These are phyloP conservation scores for Erodium texanum DNA, from an alignment of 441 rosid species.

Conservation along the genomic window DNA sequence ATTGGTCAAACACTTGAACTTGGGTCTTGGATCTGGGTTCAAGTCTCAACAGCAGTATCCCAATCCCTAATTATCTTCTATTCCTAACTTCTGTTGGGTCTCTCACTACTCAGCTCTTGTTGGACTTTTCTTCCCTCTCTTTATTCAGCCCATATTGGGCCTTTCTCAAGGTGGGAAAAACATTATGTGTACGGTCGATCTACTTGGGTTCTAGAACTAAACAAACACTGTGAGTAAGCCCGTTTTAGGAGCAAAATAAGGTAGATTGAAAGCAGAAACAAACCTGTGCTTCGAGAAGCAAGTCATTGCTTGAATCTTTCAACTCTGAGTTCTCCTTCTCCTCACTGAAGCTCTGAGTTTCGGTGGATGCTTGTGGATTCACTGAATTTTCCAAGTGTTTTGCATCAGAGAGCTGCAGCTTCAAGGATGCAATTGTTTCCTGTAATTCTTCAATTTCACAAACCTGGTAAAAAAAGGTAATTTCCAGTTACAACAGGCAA, in stretches of 20 bases:
- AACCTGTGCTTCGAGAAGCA: conserved; percentile 49
- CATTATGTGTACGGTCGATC: no score
- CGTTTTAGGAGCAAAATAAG: background rate
- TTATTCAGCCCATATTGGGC: no score
- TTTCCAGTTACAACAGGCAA: conserved; percentile 22
- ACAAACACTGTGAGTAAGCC: background rate
- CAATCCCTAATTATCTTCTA: no score
- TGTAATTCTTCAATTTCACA: conserved; percentile 66
- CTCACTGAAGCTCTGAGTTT: conserved; percentile 26
- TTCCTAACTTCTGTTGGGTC: no score
- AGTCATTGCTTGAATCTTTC: conserved; percentile 30
- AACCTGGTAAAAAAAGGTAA: conserved; percentile 39
- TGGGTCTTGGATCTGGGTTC: no score
- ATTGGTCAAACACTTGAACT: no score
- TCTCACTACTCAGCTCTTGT: no score
- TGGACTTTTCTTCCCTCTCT: no score
- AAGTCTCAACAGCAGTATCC: no score
- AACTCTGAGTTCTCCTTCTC: conserved; percentile 11
- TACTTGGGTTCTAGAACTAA: background rate
- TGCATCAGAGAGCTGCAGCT: conserved; percentile 73
- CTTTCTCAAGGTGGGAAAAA: no score
- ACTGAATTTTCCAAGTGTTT: conserved; percentile 38
- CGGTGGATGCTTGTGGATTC: conserved; percentile 32
- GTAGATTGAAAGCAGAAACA: conserved; percentile 24
- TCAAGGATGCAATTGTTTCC: conserved; percentile 56